Conservation (phyloP, 1,284 basidiomycete genomes). For the Trichosporon sp. region DNA sequence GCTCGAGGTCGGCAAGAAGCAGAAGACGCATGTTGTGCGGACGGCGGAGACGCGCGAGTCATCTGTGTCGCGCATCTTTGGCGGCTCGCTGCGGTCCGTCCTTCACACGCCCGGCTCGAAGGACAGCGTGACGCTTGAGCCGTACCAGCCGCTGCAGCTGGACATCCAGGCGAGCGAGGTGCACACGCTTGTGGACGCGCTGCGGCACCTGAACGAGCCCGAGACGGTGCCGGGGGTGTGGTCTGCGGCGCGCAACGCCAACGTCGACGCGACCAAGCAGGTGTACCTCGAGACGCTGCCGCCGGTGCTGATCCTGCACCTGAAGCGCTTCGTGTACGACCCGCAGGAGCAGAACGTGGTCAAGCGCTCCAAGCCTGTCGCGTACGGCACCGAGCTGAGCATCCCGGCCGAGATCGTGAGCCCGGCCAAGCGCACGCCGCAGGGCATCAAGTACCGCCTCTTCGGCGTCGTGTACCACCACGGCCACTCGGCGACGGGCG, state of each 20-base stretch:
- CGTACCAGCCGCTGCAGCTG: conserved; percentile 82
- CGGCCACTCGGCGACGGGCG: conserved; percentile 81
- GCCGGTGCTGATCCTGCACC: conserved; percentile 78
- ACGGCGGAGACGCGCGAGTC: conserved; percentile 75
- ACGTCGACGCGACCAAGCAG: conserved; percentile 79
- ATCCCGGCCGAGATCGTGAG: conserved; percentile 68
- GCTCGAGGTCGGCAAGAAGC: conserved; percentile 90
- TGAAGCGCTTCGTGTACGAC: conserved; percentile 92
- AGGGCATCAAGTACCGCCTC: conserved; percentile 67
- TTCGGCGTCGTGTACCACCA: conserved; percentile 95
- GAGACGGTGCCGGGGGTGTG: conserved; percentile 73
- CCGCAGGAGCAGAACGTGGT: conserved; percentile 57
- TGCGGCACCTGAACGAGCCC: conserved; percentile 71
- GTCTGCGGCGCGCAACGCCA: conserved; percentile 57
- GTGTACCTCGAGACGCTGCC: conserved; percentile 82
- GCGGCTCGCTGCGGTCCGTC: conserved; percentile 86
- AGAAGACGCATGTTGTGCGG: conserved; percentile 75
- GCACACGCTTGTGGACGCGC: conserved; percentile 74
- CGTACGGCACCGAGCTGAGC: conserved; percentile 72
- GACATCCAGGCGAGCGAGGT: conserved; percentile 83
- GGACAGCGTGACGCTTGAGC: conserved; percentile 85
- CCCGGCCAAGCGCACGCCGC: conserved; percentile 54
- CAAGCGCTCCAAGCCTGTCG: conserved; percentile 78
- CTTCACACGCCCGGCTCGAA: conserved; percentile 73
- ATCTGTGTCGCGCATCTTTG: conserved; percentile 86